Evolutionary conservation across 2,329 filamentous ascomycete genomes (phyloP).

Genomic region (Penicillium sp.): DNA sequence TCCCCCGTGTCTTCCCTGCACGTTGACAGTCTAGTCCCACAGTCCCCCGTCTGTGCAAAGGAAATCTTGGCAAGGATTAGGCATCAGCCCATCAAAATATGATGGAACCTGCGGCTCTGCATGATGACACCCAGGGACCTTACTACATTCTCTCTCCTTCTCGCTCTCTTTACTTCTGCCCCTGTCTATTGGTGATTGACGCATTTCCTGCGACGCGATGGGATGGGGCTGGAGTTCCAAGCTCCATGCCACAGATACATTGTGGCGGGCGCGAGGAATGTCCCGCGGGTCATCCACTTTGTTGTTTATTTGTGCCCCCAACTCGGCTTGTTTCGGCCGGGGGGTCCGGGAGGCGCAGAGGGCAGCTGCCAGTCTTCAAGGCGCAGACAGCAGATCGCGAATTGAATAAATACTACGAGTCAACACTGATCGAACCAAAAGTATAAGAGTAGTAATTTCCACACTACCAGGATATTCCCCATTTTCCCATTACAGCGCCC

Average conservation of each 20-base stretch:
- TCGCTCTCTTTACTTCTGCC: not conserved
- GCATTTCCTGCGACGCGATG: too few species aligned
- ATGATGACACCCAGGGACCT: not conserved
- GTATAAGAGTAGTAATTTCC: constrained; percentile 32
- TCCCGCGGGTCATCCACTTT: not conserved
- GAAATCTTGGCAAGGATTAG: not conserved
- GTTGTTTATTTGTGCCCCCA: not conserved
- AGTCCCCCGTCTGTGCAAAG: too few species aligned
- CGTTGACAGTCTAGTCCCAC: not conserved
- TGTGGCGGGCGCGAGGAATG: constrained; percentile 4
- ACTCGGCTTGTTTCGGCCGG: not conserved
- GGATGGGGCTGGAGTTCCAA: too few species aligned
- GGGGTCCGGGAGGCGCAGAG: not conserved
- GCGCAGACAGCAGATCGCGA: too few species aligned
- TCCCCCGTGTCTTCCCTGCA: constrained; percentile 22
- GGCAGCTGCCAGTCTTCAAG: not conserved
- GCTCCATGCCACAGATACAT: not conserved
- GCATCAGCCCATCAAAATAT: too few species aligned
- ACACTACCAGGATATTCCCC: constrained; percentile 41
- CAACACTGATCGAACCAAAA: constrained; percentile 11
- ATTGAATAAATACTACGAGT: not conserved
- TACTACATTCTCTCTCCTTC: not conserved
- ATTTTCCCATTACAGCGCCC: constrained; percentile 49
- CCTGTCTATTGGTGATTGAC: not conserved
- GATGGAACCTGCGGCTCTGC: not conserved